These are phyloP conservation scores for Paraglomus occultum DNA, from an alignment of 192 early-diverging fungal species.

Conservation along the genomic window DNA sequence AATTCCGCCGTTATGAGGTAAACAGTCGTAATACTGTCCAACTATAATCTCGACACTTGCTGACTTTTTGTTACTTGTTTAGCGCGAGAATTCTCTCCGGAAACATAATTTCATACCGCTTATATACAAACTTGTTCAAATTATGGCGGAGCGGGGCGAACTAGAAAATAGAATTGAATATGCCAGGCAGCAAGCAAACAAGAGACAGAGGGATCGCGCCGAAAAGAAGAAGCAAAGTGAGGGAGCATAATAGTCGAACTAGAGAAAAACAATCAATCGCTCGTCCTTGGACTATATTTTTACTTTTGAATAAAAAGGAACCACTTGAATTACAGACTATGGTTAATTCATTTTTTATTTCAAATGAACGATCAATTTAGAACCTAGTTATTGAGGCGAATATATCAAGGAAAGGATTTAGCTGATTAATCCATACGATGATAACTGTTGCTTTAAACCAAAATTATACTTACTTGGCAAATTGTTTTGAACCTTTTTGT, in stretches of 20 bases:
- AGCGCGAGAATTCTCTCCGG: conserved; percentile 66
- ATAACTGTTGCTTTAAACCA: no score
- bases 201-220: not conserved
- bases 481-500: conserved; percentile 48
- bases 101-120: conserved; percentile 79
- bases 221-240: not conserved
- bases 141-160: conserved; percentile 14
- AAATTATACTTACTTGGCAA: conserved; percentile 37
- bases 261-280: no score
- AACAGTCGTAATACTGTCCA: conserved; percentile 4
- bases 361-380: no score
- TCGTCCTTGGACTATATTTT: no score
- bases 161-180: conserved; percentile 12
- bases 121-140: conserved; percentile 58
- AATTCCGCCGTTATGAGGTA: conserved; percentile 55
- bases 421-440: no score
- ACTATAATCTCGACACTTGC: not conserved
- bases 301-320: no score
- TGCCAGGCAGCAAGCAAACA: not conserved
- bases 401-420: no score
- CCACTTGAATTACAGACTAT: no score
- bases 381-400: no score
- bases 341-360: no score
- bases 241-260: no score
- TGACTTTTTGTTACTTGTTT: conserved; percentile 7